Percentiles rank a stretch among this genome's conserved stretches.
Conservation (phyloP, 345 rosid genomes). For the Eucalyptus brandiana region DNA sequence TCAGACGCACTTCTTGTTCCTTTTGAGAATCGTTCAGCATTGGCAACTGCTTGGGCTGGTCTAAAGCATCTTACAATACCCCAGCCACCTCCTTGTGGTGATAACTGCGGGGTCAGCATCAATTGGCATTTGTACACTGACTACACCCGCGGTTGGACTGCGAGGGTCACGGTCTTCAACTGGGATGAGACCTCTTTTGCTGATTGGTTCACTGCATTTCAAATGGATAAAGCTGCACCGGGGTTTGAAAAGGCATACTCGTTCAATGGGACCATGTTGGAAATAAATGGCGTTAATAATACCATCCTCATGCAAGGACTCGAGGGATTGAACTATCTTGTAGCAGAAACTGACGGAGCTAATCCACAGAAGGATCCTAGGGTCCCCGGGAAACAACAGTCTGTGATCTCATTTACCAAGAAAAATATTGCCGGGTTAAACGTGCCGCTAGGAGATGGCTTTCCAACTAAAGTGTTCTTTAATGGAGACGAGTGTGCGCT, state of each 20-base stretch:
- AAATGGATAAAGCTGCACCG: slow-evolving; percentile 48
- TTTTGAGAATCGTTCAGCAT: slow-evolving; percentile 63
- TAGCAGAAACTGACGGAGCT: slow-evolving; percentile 45
- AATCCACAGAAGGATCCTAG: slow-evolving; percentile 54
- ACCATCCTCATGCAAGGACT: slow-evolving; percentile 78
- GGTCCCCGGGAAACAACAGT: slow-evolving; percentile 91
- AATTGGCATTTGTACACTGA: slow-evolving; percentile 86
- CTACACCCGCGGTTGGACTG: slow-evolving; percentile 72
- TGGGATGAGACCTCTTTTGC: slow-evolving; percentile 66
- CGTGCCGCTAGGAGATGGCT: slow-evolving; percentile 69
- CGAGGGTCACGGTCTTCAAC: slow-evolving; percentile 83
- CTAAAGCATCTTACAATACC: slow-evolving; percentile 51
- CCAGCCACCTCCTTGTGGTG: slow-evolving; percentile 75
- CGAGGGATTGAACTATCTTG: slow-evolving; percentile 71
- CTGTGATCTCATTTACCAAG: slow-evolving; percentile 79
- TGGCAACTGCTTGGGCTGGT: slow-evolving; percentile 57
- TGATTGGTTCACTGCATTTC: slow-evolving; percentile 86
- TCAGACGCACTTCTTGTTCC: slow-evolving; percentile 76
- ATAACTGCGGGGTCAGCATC: slow-evolving; percentile 87
- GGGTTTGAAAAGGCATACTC: slow-evolving; percentile 81
- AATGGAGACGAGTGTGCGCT: slow-evolving; percentile 93
- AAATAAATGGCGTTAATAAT: slow-evolving; percentile 28
- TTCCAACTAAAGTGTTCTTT: slow-evolving; percentile 85
- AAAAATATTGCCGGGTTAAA: slow-evolving; percentile 60
- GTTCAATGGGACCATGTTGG: slow-evolving; percentile 53